phyloP scores from a whole-genome alignment of 164 flowering plant species.

The Macadamia tetraphylla region DNA sequence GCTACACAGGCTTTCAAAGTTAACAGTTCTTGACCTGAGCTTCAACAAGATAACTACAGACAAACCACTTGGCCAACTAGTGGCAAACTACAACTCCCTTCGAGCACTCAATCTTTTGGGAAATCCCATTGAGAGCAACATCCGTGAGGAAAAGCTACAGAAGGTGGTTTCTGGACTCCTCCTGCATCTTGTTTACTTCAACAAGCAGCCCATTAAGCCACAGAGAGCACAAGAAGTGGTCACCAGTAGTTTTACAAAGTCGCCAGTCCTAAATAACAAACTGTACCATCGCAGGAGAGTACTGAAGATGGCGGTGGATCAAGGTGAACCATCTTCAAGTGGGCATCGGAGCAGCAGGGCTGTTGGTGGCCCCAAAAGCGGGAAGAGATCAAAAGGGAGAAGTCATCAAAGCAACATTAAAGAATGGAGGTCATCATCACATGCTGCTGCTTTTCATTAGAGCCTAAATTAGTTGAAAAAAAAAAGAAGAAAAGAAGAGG shows the following conservation, averaged over 20 bases:
- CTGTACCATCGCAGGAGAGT: constrained; percentile 27
- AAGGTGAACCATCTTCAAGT: neutral
- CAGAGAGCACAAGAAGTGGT: constrained; percentile 49
- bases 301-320: constrained; percentile 17
- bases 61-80: constrained; percentile 59
- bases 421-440: neutral
- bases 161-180: constrained; percentile 52
- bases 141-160: constrained; percentile 55
- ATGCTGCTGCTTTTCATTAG: too few species aligned
- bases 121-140: constrained; percentile 53
- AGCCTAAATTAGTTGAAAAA: too few species aligned
- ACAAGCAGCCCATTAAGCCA: constrained; percentile 57
- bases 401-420: neutral
- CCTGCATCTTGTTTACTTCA: constrained; percentile 53
- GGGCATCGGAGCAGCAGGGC: neutral
- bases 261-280: constrained; percentile 37
- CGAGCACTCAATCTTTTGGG: constrained; percentile 56
- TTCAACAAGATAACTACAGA: constrained; percentile 78
- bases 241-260: neutral
- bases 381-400: neutral
- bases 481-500: too few species aligned
- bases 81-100: constrained; percentile 59
- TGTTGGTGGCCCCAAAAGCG: neutral
- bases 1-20: constrained; percentile 57
- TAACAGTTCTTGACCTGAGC: constrained; percentile 58